Percentiles rank a stretch among this genome's conserved stretches.
phyloP scores from a whole-genome alignment of 768 basidiomycete species.

The Naematelia encephala region DNA sequence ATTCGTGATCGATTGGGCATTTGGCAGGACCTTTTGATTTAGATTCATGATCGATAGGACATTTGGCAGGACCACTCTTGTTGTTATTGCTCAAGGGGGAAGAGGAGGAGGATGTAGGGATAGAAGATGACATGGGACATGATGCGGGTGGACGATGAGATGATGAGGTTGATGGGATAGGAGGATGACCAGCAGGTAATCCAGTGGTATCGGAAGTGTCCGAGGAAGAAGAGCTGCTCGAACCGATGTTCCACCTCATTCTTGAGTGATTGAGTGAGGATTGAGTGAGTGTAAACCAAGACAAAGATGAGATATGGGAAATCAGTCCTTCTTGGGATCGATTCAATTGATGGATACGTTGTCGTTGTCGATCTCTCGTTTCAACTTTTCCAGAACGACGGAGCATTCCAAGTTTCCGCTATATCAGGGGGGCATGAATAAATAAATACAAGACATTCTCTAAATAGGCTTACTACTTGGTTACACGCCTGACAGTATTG shows the following conservation, averaged over 20 bases:
- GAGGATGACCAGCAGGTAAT: constrained; percentile 30
- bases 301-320: no score
- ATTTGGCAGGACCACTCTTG: constrained; percentile 43
- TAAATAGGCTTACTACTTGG: no score
- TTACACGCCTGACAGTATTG: no score
- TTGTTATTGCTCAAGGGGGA: constrained; percentile 6
- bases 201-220: not conserved
- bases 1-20: not conserved
- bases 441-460: constrained; percentile 3
- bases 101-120: constrained; percentile 8
- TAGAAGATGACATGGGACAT: constrained; percentile 35
- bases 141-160: constrained; percentile 25
- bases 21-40: constrained; percentile 35
- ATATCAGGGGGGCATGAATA: constrained; percentile 7
- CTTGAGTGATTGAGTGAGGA: not conserved
- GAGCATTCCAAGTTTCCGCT: not conserved
- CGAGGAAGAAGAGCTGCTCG: constrained; percentile 3
- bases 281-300: not conserved
- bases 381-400: not conserved
- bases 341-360: not conserved
- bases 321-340: no score
- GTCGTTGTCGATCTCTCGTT: not conserved
- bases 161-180: constrained; percentile 26
- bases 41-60: constrained; percentile 53
- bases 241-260: constrained; percentile 18